Evolutionary conservation across 495 filamentous ascomycete genomes (phyloP), one percentile per base, ranked within the genome.

Genomic region (Penicillium alfredii): DNA sequence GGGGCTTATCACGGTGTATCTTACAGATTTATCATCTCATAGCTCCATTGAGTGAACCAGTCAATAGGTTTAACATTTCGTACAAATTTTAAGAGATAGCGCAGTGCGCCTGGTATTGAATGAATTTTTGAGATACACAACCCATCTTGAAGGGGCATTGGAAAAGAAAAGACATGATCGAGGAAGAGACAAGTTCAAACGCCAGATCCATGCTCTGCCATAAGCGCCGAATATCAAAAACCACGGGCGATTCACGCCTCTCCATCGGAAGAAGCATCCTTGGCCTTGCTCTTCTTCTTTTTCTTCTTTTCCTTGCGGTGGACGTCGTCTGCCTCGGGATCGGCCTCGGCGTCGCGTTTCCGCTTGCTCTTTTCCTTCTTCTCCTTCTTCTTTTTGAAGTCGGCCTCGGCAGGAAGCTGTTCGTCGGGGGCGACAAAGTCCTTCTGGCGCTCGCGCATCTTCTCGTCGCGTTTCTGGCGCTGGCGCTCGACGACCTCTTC

Each of bases 401-500:
- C 74, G 29, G 69, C 66, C 33, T 69, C 62, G 26, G 42, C 62
- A 12, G 64, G 69, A 1, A 54, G 66, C 13, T 68, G 63, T 55
- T 97, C 92, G 48, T 82, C 75, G 7, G 92, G 92, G 15, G 90
- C 78, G 43, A 89, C 73, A 53, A 86, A 96, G 28, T 90, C 83
- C 68, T 82, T 80, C 58, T 86, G 79, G 36, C 86, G 72, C 67
- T 86, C 82, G 57, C 78, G 78, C 73, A 84, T 78, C 76, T 88
- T 94, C 69, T 94, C 87, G 38, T 78, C 79, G 65, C 83, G 84
- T 74, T 92, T 93, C 61, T 76, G 66, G 56, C 79, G 81, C 67
- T 90, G 82, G 52, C 79, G 78, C 64, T 89, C 87, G 49, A 86
- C 73, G 35, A 84, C 68, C 48, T 84, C 80, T 46, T 90, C 84